Conservation (phyloP, 768 basidiomycete species). For the Sporobolomyces phaffii region DNA sequence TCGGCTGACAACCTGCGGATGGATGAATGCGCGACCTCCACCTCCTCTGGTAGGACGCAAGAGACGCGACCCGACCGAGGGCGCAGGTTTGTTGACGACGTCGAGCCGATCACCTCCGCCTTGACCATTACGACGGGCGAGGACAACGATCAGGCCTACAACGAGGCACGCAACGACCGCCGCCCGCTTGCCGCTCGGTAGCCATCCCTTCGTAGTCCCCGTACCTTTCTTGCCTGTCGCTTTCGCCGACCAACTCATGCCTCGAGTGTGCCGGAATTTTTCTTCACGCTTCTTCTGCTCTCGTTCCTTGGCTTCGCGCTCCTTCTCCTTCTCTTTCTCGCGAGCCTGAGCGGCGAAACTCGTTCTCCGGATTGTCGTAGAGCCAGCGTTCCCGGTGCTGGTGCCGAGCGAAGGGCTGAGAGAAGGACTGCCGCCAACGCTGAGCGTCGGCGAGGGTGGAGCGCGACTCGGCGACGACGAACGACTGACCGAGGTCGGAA, state of each 20-base stretch:
- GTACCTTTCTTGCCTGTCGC: neutral
- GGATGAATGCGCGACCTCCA: constrained; percentile 22
- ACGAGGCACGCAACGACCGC: neutral
- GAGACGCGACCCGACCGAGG: neutral
- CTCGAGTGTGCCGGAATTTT: constrained; percentile 10
- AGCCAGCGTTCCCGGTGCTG: neutral
- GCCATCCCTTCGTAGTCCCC: neutral
- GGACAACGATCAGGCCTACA: neutral
- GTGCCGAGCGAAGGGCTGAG: constrained; percentile 7
- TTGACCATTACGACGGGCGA: neutral
- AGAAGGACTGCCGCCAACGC: constrained; percentile 7
- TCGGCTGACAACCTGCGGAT: constrained; percentile 30
- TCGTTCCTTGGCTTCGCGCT: constrained; percentile 23
- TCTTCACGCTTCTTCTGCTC: constrained; percentile 7
- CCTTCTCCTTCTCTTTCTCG: constrained; percentile 34
- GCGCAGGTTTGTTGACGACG: neutral
- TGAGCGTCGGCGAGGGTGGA: constrained; percentile 20
- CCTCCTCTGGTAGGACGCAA: neutral
- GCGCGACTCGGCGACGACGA: constrained; percentile 3
- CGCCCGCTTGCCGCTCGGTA: neutral
- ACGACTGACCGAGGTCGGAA: constrained; percentile 18
- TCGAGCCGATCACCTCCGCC: neutral
- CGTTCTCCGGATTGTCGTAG: neutral
- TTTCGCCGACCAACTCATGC: constrained; percentile 13
- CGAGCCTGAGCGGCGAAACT: constrained; percentile 27